Percentiles rank a stretch among this genome's conserved stretches.
Evolutionary conservation across 805 yeast genomes (phyloP).

Genomic region (Suhomyces emberorum): DNA sequence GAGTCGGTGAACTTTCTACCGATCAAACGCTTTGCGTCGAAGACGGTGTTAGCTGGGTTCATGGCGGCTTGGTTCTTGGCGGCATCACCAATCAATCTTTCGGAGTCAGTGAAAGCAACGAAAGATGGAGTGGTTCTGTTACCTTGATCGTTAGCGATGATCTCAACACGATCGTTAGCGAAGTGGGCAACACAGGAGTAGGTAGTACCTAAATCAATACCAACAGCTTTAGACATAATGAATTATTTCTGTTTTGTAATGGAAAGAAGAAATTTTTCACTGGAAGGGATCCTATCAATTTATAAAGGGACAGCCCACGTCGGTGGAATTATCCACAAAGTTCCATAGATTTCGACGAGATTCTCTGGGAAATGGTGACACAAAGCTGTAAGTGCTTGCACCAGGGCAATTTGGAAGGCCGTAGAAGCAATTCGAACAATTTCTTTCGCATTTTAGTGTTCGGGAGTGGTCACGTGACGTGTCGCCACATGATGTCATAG

Average conservation of each 20-base stretch:
- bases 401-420: slow-evolving; percentile 4
- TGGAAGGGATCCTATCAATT: slow-evolving; percentile 1
- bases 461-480: slow-evolving; percentile 4
- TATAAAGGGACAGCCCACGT: slow-evolving; percentile 4
- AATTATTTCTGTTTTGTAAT: slow-evolving; percentile 5
- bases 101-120: slow-evolving; percentile 32
- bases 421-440: slow-evolving; percentile 6
- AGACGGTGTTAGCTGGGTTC: slow-evolving; percentile 33
- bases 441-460: no score
- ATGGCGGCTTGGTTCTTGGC: slow-evolving; percentile 34
- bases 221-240: slow-evolving; percentile 29
- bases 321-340: slow-evolving; percentile 3
- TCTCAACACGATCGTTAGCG: slow-evolving; percentile 32
- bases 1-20: slow-evolving; percentile 28
- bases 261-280: slow-evolving; percentile 2
- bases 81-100: slow-evolving; percentile 33
- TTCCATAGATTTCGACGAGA: slow-evolving; percentile 12
- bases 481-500: background rate
- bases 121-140: slow-evolving; percentile 34
- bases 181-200: slow-evolving; percentile 34
- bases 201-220: slow-evolving; percentile 33
- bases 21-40: slow-evolving; percentile 33
- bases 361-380: slow-evolving; percentile 6
- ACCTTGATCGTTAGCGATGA: slow-evolving; percentile 33
- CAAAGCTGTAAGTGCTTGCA: slow-evolving; percentile 4